Percentiles rank a stretch among this genome's conserved stretches.
Conservation (phyloP, 495 filamentous ascomycete species). For the Sabuloglossum arenarium region DNA sequence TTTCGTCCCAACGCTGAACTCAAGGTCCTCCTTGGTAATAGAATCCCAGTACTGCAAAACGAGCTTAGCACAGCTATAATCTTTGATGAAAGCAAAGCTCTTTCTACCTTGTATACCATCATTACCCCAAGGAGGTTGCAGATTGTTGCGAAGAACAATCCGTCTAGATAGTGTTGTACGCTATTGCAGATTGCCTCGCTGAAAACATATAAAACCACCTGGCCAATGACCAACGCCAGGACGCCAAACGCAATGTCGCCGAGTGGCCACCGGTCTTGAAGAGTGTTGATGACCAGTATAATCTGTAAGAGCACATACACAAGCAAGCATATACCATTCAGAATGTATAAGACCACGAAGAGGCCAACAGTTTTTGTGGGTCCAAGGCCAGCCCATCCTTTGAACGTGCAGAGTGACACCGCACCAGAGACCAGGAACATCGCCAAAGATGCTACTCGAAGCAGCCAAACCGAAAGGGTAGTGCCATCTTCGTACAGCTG, state of each 20-base stretch:
- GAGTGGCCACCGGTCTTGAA: conserved; percentile 89
- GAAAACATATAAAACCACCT: conserved; percentile 82
- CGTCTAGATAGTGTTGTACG: conserved; percentile 85
- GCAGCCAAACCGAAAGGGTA: conserved; percentile 77
- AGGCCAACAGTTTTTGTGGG: conserved; percentile 73
- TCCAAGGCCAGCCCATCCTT: conserved; percentile 66
- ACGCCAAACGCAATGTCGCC: conserved; percentile 85
- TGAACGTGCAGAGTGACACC: conserved; percentile 81
- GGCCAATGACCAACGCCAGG: conserved; percentile 80
- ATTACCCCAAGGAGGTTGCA: conserved; percentile 91
- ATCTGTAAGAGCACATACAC: conserved; percentile 81
- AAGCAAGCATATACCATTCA: conserved; percentile 69
- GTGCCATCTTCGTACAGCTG: conserved; percentile 99
- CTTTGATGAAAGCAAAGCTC: background rate
- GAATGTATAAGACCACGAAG: conserved; percentile 80
- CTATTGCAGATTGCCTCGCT: conserved; percentile 66
- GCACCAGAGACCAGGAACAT: conserved; percentile 81
- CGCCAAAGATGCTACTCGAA: conserved; percentile 50
- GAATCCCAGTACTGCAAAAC: conserved; percentile 85
- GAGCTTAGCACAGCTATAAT: background rate
- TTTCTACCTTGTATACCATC: conserved; percentile 95
- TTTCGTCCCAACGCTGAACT: conserved; percentile 90
- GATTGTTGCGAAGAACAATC: conserved; percentile 82
- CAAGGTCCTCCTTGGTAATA: conserved; percentile 93
- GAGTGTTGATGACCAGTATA: conserved; percentile 68